Conservation (phyloP, 352 stramenopile species). For the Globisporangium radiosum region DNA sequence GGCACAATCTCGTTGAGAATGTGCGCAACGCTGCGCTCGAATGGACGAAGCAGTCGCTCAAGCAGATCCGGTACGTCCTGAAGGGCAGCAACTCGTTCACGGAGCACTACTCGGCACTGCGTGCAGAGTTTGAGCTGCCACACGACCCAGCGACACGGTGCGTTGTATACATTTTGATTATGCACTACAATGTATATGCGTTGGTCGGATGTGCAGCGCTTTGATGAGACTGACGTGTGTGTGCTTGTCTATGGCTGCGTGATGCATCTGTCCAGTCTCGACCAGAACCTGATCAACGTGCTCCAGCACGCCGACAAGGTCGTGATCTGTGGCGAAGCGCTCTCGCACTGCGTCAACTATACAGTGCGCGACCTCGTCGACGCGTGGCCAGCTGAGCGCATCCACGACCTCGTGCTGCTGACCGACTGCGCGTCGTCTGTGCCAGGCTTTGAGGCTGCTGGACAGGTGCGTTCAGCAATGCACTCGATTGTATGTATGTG, state of each 20-base stretch:
- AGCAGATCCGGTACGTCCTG: slow-evolving; percentile 81
- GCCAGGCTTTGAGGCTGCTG: slow-evolving; percentile 58
- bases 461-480: slow-evolving; percentile 15
- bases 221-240: neutral
- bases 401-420: slow-evolving; percentile 64
- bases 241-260: neutral
- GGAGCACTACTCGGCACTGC: slow-evolving; percentile 94
- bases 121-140: slow-evolving; percentile 89
- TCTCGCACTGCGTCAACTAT: slow-evolving; percentile 97
- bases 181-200: neutral
- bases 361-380: slow-evolving; percentile 89
- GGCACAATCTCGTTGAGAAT: slow-evolving; percentile 84
- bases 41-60: slow-evolving; percentile 69
- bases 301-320: slow-evolving; percentile 86
- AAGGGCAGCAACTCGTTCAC: slow-evolving; percentile 95
- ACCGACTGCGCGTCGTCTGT: slow-evolving; percentile 72
- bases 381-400: slow-evolving; percentile 71
- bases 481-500: too few species aligned
- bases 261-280: slow-evolving; percentile 39
- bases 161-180: neutral
- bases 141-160: slow-evolving; percentile 63
- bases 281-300: slow-evolving; percentile 77
- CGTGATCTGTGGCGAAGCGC: slow-evolving; percentile 91
- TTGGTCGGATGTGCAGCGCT: neutral
- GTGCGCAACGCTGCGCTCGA: slow-evolving; percentile 81